Percentiles rank a stretch among this genome's conserved stretches.
Conservation (phyloP, 108 stramenopile genomes). For the Hondaea fermentalgiana region DNA sequence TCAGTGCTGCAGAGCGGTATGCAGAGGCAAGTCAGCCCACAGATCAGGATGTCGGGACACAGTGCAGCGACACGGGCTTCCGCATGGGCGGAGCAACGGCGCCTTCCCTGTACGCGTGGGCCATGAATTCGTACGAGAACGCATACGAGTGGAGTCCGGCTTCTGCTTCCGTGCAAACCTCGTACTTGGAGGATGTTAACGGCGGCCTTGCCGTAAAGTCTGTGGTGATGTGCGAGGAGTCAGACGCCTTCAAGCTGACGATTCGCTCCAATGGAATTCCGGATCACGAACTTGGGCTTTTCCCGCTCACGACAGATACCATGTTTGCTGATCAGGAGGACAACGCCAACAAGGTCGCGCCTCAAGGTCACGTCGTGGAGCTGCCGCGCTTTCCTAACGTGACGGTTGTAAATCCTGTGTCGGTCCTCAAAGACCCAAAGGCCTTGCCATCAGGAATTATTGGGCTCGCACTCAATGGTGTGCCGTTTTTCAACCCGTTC, state of each 20-base stretch:
- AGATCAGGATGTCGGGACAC: background rate
- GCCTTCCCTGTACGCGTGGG: background rate
- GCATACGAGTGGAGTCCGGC: background rate
- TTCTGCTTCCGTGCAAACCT: background rate
- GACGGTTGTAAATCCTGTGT: background rate
- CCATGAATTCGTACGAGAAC: background rate
- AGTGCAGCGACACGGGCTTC: background rate
- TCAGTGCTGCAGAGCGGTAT: conserved; percentile 22
- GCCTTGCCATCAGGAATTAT: background rate
- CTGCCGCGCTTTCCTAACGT: background rate
- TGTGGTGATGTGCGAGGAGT: background rate
- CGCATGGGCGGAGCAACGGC: background rate
- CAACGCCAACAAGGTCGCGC: background rate
- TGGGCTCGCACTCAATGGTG: background rate
- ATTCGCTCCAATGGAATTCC: background rate
- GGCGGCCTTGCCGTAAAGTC: background rate
- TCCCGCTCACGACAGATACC: background rate
- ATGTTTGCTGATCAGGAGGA: background rate
- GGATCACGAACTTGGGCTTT: background rate
- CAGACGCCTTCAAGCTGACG: background rate
- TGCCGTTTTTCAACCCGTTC: background rate
- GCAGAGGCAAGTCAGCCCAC: background rate
- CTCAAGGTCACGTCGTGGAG: background rate
- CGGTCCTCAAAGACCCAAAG: background rate
- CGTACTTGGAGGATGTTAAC: background rate